Evolutionary conservation across 371 early-diverging fungal species (phyloP).

Genomic region (Circinella umbellata): DNA sequence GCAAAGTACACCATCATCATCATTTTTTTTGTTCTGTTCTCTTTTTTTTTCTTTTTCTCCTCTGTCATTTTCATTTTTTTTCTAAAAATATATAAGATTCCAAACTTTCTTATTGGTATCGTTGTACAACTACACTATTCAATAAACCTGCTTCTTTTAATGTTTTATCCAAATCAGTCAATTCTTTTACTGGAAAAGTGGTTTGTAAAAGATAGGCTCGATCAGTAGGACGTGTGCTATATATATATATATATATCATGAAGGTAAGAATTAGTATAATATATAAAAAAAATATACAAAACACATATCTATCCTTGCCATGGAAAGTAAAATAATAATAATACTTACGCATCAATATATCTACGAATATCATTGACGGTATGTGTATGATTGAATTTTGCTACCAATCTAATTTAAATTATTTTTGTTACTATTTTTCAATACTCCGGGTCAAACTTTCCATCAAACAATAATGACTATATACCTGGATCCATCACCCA

Average conservation of each 20-base stretch:
- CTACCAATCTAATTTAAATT: slow-evolving; percentile 65
- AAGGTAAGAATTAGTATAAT: background rate
- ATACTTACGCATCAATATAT: slow-evolving; percentile 72
- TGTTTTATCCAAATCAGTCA: slow-evolving; percentile 69
- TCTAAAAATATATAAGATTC: too few species aligned
- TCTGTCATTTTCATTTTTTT: too few species aligned
- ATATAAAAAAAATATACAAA: too few species aligned
- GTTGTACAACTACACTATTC: slow-evolving; percentile 88
- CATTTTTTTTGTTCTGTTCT: too few species aligned
- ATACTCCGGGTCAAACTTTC: background rate
- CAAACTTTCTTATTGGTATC: slow-evolving; percentile 49
- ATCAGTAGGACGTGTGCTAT: slow-evolving; percentile 57
- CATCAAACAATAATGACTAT: background rate
- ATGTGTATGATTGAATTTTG: slow-evolving; percentile 89
- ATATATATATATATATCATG: background rate
- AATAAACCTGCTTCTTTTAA: slow-evolving; percentile 83
- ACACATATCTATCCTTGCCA: too few species aligned
- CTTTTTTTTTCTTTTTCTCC: too few species aligned
- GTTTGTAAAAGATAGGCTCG: slow-evolving; percentile 79
- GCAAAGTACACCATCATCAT: too few species aligned
- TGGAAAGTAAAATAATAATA: too few species aligned
- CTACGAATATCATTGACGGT: slow-evolving; percentile 85
- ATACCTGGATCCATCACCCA: slow-evolving; percentile 87
- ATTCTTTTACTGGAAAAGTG: slow-evolving; percentile 80
- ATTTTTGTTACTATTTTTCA: background rate